A percentile compares a stretch with the other conserved stretches of the same genome.
These are phyloP conservation scores for Pleurotus platypus DNA, from an alignment of 768 basidiomycete species.

Conservation along the genomic window DNA sequence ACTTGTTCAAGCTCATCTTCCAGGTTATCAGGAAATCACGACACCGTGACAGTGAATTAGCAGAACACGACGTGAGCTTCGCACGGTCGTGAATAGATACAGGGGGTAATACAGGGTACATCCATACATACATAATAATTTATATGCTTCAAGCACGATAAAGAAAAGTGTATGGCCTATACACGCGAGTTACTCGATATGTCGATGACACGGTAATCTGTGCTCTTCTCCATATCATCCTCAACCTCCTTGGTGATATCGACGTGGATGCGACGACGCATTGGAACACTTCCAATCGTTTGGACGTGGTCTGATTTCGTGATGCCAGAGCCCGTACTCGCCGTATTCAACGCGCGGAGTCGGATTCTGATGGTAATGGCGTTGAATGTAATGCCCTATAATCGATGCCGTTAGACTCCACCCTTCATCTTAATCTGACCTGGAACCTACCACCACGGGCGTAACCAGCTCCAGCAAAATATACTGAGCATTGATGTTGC, in stretches of 20 bases:
- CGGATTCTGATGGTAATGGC: constrained; percentile 19
- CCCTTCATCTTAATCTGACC: not conserved
- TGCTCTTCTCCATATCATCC: not conserved
- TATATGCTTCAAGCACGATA: no score
- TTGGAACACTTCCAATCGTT: constrained; percentile 6
- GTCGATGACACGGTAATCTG: no score
- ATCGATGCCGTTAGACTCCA: not conserved
- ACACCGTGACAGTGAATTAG: not conserved
- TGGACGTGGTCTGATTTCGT: not conserved
- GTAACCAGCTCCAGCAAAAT: constrained; percentile 14
- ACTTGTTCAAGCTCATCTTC: constrained; percentile 69
- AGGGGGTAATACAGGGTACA: not conserved
- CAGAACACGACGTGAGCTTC: not conserved
- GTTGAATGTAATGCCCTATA: constrained; percentile 20
- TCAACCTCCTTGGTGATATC: constrained; percentile 1
- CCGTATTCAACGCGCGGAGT: constrained; percentile 7
- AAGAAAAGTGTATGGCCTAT: no score
- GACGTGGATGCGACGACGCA: constrained; percentile 8
- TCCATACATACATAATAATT: no score
- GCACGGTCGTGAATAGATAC: not conserved
- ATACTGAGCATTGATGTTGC: constrained; percentile 17
- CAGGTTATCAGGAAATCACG: not conserved
- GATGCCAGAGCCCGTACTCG: not conserved
- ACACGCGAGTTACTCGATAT: no score
- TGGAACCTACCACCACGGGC: constrained; percentile 10